Percentiles rank a stretch among this genome's conserved stretches.
These are phyloP conservation scores for Coemansia sp. DNA, from an alignment of 192 early-diverging fungal species.

Conservation along the genomic window DNA sequence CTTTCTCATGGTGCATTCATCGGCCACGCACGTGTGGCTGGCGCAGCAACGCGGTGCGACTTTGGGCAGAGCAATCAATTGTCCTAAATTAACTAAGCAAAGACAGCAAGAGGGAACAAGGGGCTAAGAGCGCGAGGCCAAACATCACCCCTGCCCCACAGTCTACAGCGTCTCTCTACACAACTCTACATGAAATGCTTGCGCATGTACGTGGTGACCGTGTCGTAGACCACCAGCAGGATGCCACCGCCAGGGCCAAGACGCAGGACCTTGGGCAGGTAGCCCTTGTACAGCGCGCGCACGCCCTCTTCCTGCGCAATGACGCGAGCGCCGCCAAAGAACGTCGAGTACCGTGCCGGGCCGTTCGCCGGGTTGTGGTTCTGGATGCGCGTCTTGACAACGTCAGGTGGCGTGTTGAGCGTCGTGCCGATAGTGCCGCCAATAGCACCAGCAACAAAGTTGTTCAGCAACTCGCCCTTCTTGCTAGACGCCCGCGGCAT, in stretches of 20 bases:
- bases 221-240: constrained; percentile 87
- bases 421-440: constrained; percentile 93
- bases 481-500: constrained; percentile 82
- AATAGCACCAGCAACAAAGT: constrained; percentile 88
- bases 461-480: constrained; percentile 70
- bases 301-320: constrained; percentile 87
- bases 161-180: too few species aligned
- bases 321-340: constrained; percentile 68
- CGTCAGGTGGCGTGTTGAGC: constrained; percentile 93
- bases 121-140: too few species aligned
- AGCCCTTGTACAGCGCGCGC: constrained; percentile 90
- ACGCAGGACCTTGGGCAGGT: constrained; percentile 91
- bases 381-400: constrained; percentile 96
- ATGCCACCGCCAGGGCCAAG: constrained; percentile 86
- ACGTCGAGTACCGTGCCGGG: constrained; percentile 85
- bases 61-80: too few species aligned
- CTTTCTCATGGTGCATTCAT: too few species aligned
- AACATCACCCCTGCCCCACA: too few species aligned
- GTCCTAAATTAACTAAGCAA: too few species aligned
- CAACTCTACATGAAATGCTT: constrained; percentile 60
- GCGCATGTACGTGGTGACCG: constrained; percentile 80
- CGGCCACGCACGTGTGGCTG: too few species aligned
- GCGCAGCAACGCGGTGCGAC: too few species aligned
- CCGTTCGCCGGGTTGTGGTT: constrained; percentile 66
- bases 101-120: too few species aligned